A percentile compares a stretch with the other conserved stretches of the same genome.
Conservation (phyloP, 2,329 filamentous ascomycete genomes). For the Chaetoscypha palmicola region DNA sequence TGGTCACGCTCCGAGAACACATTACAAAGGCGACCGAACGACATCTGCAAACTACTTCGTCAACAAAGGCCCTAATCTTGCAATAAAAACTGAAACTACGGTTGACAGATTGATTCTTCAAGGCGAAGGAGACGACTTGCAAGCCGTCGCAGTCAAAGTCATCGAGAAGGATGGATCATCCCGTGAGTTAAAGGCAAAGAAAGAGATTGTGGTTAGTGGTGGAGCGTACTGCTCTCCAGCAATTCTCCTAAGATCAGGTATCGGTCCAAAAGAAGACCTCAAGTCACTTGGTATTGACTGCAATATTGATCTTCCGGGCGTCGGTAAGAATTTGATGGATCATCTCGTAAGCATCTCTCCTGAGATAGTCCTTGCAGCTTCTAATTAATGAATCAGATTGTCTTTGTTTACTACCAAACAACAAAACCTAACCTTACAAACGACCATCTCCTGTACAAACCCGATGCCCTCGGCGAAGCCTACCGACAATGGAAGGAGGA, state of each 20-base stretch:
- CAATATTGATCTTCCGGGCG: constrained; percentile 51
- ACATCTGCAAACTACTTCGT: constrained; percentile 47
- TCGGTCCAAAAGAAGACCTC: constrained; percentile 38
- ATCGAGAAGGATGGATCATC: constrained; percentile 36
- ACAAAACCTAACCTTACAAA: constrained; percentile 44
- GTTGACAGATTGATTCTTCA: constrained; percentile 48
- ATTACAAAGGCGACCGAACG: constrained; percentile 44
- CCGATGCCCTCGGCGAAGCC: constrained; percentile 42
- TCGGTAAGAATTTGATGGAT: constrained; percentile 56
- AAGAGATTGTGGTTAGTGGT: constrained; percentile 43
- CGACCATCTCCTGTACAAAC: constrained; percentile 51
- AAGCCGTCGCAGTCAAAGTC: constrained; percentile 39
- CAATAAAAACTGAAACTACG: constrained; percentile 40
- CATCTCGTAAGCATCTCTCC: constrained; percentile 36
- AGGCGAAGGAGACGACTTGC: constrained; percentile 30
- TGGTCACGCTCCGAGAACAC: constrained; percentile 47
- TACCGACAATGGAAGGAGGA: constrained; percentile 51
- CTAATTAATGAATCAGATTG: constrained; percentile 33
- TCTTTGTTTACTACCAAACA: constrained; percentile 56
- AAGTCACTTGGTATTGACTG: constrained; percentile 41
- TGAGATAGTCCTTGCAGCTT: constrained; percentile 2
- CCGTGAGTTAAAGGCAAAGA: constrained; percentile 34
- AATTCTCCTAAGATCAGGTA: constrained; percentile 40
- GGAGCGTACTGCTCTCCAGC: constrained; percentile 42
- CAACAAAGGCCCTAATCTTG: constrained; percentile 31